Base-by-base conservation (phyloP, 108 stramenopile species). In the Cyclotella sp. region DNA sequence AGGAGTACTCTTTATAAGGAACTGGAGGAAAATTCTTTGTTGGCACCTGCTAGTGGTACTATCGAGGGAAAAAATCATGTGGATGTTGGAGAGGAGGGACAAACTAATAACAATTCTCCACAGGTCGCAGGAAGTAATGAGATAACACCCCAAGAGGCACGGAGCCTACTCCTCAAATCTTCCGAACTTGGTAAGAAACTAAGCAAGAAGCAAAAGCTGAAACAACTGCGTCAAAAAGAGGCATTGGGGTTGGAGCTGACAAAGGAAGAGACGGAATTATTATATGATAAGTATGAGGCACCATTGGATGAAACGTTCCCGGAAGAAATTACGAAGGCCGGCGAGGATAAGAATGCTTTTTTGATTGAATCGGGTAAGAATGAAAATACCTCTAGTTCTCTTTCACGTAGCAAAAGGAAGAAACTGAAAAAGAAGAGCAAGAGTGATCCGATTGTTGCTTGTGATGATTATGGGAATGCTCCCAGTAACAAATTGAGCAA, bases 171-270 rank as follows among this genome's bases (percentile, higher is more conserved):
- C 6, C 52, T 80, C 2, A 76, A 70, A 29, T 76, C 74, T 39
- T 79, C 83, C 39, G 79, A 79, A 58, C 42, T 86, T 14, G 85
- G 85, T 21, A 88, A 90, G 49, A 75, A 70, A 22, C 45, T 82
- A 1, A 91, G 89, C n/a, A 93, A 91, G 76, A 91, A 85, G 52
- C 85, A 94, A 82, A 59, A 72, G 12, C 62, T 96, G 42, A 85
- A 90, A 39, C 83, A 78, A 44, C 54, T 91, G 5, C 51, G 90
- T 7, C 84, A 84, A 22, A 93, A 85, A 70, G 93, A 96, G 73
- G 72, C 82, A 29, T 78, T 88, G 26, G 91, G 93, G 15, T 69
- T 94, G 40, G 47, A 60, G 41, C 72, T 94, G 47, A 90, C 88
- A 12, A 52, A 82, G 49, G 91, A 93, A 45, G 93, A 96, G 78